Percentiles rank a stretch among this genome's conserved stretches.
These are phyloP conservation scores for Solanum ahanhuiri DNA, from an alignment of 257 asterid genomes.

Conservation along the genomic window DNA sequence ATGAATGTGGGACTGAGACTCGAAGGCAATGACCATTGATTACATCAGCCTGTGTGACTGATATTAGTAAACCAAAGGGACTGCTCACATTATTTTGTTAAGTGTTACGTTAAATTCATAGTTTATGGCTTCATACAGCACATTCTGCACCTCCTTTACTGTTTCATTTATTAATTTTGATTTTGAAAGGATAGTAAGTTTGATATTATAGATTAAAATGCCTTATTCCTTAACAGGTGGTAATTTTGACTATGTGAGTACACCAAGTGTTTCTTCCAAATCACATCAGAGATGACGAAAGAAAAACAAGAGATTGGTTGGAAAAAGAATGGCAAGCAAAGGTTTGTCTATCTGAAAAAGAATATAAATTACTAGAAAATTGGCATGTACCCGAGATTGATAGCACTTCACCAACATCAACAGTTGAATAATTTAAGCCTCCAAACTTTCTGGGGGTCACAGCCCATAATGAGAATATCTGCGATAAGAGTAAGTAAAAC, in stretches of 20 bases:
- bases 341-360: not conserved
- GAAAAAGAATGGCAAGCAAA: not conserved
- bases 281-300: not conserved
- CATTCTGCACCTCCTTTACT: not conserved
- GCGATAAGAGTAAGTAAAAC: not conserved
- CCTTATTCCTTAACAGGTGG: not conserved
- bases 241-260: not conserved
- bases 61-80: not conserved
- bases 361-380: not conserved
- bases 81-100: not conserved
- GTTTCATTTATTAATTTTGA: not conserved
- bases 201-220: not conserved
- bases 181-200: not conserved
- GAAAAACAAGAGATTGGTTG: not conserved
- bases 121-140: not conserved
- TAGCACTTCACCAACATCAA: slow-evolving; percentile 71
- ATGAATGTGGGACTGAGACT: not conserved
- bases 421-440: slow-evolving; percentile 54
- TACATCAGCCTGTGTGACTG: not conserved
- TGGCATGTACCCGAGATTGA: slow-evolving; percentile 52
- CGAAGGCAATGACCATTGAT: not conserved
- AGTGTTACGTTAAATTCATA: not conserved
- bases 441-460: slow-evolving; percentile 65
- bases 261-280: not conserved
- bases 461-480: slow-evolving; percentile 94